phyloP scores from a whole-genome alignment of 495 filamentous ascomycete species.

The Aspergillus kassunensis region DNA sequence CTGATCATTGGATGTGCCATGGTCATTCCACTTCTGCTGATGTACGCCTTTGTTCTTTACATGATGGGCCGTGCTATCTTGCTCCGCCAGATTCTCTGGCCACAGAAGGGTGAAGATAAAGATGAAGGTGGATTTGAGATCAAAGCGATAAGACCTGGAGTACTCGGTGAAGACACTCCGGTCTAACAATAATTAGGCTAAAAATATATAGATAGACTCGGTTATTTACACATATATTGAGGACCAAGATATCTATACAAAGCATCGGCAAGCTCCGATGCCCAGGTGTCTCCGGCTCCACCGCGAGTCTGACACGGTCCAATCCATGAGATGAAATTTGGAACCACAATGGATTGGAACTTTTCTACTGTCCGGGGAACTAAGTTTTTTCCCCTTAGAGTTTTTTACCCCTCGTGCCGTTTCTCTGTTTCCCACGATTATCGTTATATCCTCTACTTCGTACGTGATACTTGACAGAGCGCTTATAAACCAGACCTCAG shows the following conservation, averaged over 20 bases:
- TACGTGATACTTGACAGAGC: slow-evolving; percentile 3
- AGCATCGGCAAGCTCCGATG: neutral
- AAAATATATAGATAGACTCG: neutral
- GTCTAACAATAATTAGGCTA: neutral
- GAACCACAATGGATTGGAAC: slow-evolving; percentile 8
- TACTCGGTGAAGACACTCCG: slow-evolving; percentile 11
- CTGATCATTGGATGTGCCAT: slow-evolving; percentile 65
- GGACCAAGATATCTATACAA: neutral
- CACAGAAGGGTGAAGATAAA: slow-evolving; percentile 63
- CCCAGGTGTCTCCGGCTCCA: neutral
- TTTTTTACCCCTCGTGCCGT: slow-evolving; percentile 15
- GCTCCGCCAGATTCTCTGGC: slow-evolving; percentile 64
- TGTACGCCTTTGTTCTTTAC: slow-evolving; percentile 65
- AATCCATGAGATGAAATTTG: neutral
- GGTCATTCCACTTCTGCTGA: slow-evolving; percentile 56
- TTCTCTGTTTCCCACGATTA: neutral
- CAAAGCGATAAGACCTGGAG: slow-evolving; percentile 26
- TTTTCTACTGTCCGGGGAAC: slow-evolving; percentile 3
- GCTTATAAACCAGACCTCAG: neutral
- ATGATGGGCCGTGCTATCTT: slow-evolving; percentile 69
- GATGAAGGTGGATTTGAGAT: slow-evolving; percentile 58
- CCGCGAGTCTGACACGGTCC: neutral
- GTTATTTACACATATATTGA: neutral
- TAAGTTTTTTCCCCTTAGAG: slow-evolving; percentile 11
- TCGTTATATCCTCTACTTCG: neutral